Base-by-base conservation (phyloP, 2,329 filamentous ascomycete genomes). In the Lachnellula willkommii region DNA sequence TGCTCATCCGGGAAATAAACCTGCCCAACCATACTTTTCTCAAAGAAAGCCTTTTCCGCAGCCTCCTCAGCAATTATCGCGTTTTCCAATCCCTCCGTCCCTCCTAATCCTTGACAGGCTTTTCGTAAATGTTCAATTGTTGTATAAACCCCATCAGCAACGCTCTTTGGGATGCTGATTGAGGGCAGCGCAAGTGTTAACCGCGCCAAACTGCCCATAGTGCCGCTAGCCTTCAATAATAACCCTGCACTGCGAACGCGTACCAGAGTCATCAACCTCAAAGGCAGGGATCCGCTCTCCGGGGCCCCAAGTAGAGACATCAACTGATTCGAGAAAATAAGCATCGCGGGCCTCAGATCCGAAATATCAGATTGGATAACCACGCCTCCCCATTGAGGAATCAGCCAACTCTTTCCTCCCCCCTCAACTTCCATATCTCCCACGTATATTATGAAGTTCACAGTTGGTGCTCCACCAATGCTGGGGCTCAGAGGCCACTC, bases 1-100 rank as follows among this genome's bases (percentile, higher is more conserved):
- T 99, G 94, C 74, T 99, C 94, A 68, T 99, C 94, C 0, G 94
- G 94, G 71, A 99, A 99, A 72, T 97, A 99, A 2, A 97, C 86
- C 74, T 97, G 94, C 0, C 92, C 94, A 12, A 99, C 94, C 94
- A 99, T 99, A 68, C 89, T 95, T 74, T 95, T 95, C 73, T 99
- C 94, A 65, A 99, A 99, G 73, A 99, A 99, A 0, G 93, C 93
- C 58, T 88, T 85, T 71, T 99, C 94, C 0, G 91, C 93, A 69
- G 95, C 90, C 2, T 83, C 81, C 72, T 96, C 92, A 5, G 94
- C 94, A 47, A 90, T 83, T 9, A 89, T 83, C 0, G 93, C 93
- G 69, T 93, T 85, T 60, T 86, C 81, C 40, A 99, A 75, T 0
- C 91, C 92, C 28, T 85, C 80, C 0, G 75, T 74, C 0, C 76